These are phyloP conservation scores for Aureobasidium sp. DNA, from an alignment of 2,329 filamentous ascomycete species.

Conservation along the genomic window DNA sequence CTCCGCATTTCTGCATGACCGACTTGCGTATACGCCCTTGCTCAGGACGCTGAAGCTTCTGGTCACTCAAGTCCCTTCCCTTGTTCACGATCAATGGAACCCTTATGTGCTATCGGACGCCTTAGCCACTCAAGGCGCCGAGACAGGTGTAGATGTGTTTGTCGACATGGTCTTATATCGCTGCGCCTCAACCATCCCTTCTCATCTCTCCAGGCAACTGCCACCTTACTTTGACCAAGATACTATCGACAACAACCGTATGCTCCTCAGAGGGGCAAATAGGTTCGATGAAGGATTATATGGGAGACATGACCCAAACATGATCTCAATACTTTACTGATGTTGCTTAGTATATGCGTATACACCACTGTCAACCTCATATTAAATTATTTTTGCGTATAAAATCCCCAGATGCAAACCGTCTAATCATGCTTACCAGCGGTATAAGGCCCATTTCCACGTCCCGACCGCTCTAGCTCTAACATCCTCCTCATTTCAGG, in stretches of 20 bases:
- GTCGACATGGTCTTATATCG: background rate
- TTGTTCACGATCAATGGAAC: background rate
- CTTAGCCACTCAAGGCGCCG: background rate
- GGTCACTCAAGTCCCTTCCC: background rate
- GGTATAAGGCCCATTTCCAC: background rate
- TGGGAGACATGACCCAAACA: no score
- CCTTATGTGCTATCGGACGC: background rate
- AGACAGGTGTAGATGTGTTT: background rate
- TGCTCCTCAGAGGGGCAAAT: background rate
- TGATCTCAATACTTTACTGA: no score
- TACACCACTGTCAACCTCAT: background rate
- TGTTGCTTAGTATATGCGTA: background rate
- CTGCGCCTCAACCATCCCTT: background rate
- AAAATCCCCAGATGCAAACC: background rate
- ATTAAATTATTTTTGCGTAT: background rate
- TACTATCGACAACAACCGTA: background rate
- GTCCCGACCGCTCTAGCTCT: background rate
- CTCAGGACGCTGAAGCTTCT: background rate
- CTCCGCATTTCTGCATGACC: background rate
- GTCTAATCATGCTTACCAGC: slow-evolving; percentile 4
- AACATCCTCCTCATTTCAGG: slow-evolving; percentile 26
- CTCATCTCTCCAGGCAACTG: background rate
- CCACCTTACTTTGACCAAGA: background rate
- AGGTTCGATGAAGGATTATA: background rate
- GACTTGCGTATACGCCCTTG: background rate